Evolutionary conservation across 2,329 filamentous ascomycete genomes (phyloP).

Genomic region (Aspergillus phoenicis): DNA sequence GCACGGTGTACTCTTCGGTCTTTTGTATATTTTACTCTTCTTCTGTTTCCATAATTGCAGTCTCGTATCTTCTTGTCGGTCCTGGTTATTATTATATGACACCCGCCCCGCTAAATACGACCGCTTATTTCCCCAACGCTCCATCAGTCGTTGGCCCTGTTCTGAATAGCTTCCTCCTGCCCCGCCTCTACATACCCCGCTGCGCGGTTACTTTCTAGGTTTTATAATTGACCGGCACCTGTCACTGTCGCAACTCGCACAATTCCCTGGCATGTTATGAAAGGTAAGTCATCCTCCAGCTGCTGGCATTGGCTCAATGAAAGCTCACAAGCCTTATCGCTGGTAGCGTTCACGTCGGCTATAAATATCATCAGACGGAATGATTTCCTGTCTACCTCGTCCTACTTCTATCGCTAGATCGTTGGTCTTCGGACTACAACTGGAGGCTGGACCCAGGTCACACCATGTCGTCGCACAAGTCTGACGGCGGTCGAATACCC

Average conservation of each 20-base stretch:
- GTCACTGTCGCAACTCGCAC: neutral
- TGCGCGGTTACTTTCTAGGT: neutral
- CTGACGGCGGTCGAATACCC: conserved; percentile 35
- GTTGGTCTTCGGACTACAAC: conserved; percentile 32
- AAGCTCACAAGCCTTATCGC: conserved; percentile 2
- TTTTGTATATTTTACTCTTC: neutral
- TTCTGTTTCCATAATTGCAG: neutral
- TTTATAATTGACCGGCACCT: neutral
- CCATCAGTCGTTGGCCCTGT: neutral
- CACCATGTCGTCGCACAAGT: conserved; percentile 43
- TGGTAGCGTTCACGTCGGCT: conserved; percentile 10
- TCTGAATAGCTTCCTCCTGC: neutral
- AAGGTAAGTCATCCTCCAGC: conserved; percentile 7
- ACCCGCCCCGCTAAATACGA: neutral
- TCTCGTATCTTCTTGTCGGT: neutral
- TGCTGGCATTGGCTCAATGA: neutral
- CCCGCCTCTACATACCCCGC: conserved; percentile 9
- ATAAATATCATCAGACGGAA: conserved; percentile 23
- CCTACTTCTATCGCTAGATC: conserved; percentile 28
- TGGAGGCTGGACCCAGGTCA: conserved; percentile 29
- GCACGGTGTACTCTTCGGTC: conserved; percentile 24
- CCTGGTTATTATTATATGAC: neutral
- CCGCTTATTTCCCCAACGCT: neutral
- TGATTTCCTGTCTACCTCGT: conserved; percentile 34
- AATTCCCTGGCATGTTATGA: conserved; percentile 6